Conservation (phyloP, 2,329 filamentous ascomycete species). For the Escovopsis weberi region DNA sequence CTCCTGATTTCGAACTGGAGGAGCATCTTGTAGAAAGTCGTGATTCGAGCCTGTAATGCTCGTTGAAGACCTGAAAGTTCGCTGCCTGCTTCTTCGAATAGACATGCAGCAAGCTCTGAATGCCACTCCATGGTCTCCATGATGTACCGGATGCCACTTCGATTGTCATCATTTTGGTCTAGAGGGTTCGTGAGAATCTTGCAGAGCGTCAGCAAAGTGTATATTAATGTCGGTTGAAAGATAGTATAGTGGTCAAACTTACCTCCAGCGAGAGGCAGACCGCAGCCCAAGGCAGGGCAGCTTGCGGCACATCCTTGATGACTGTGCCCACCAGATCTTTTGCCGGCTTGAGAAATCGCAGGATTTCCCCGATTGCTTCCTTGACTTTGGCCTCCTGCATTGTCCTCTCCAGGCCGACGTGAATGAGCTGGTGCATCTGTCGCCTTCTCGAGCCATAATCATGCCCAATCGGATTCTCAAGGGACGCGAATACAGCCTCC, state of each 20-base stretch:
- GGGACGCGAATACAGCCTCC: not conserved
- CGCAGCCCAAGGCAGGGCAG: slow-evolving; percentile 22
- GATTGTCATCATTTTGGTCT: slow-evolving; percentile 14
- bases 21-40: slow-evolving; percentile 23
- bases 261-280: slow-evolving; percentile 21
- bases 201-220: not conserved
- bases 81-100: slow-evolving; percentile 11
- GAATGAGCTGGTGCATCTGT: slow-evolving; percentile 18
- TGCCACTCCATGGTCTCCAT: slow-evolving; percentile 25
- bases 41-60: slow-evolving; percentile 13
- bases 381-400: slow-evolving; percentile 12
- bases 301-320: slow-evolving; percentile 16
- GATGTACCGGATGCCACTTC: slow-evolving; percentile 20
- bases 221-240: not conserved
- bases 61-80: slow-evolving; percentile 5
- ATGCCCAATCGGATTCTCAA: not conserved
- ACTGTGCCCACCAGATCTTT: slow-evolving; percentile 14
- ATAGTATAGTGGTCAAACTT: not conserved
- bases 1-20: slow-evolving; percentile 28
- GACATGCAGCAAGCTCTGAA: slow-evolving; percentile 15
- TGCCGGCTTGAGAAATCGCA: slow-evolving; percentile 11
- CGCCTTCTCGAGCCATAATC: slow-evolving; percentile 2
- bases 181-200: slow-evolving; percentile 19
- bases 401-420: slow-evolving; percentile 14
- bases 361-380: slow-evolving; percentile 9